A percentile compares a stretch with the other conserved stretches of the same genome.
Conservation (phyloP, 208 protist species). For the Leishmania martiniquensis region DNA sequence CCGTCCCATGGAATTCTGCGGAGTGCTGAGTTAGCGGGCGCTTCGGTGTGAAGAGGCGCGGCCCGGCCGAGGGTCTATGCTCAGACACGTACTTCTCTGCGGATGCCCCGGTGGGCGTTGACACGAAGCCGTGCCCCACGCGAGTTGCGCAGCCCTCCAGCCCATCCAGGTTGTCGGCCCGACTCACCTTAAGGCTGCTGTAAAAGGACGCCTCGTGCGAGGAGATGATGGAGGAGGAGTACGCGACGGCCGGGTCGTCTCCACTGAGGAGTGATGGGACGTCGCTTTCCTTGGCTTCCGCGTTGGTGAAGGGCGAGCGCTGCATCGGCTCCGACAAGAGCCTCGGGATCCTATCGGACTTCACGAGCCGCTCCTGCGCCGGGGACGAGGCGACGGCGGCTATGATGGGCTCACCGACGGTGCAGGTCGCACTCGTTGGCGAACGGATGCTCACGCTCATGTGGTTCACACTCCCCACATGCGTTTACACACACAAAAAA, state of each 20-base stretch:
- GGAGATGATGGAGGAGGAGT: constrained; percentile 29
- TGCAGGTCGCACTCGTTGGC: not conserved
- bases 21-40: not conserved
- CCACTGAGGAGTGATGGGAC: not conserved
- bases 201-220: constrained; percentile 25
- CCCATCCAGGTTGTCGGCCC: not conserved
- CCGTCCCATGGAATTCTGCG: not conserved
- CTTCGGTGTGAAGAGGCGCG: not conserved
- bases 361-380: not conserved
- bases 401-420: not conserved
- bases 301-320: not conserved
- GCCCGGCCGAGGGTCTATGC: not conserved
- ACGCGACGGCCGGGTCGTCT: not conserved
- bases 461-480: not conserved
- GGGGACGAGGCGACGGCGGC: not conserved
- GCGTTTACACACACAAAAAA: not conserved
- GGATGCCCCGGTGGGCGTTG: not conserved
- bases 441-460: not conserved
- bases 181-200: constrained; percentile 17
- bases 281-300: not conserved
- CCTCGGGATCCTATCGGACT: not conserved
- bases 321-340: not conserved
- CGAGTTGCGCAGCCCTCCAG: not conserved
- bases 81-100: not conserved
- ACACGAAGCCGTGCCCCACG: not conserved